Evolutionary conservation across 768 basidiomycete species (phyloP).

Genomic region (Lanmaoa pseudosensibilis): DNA sequence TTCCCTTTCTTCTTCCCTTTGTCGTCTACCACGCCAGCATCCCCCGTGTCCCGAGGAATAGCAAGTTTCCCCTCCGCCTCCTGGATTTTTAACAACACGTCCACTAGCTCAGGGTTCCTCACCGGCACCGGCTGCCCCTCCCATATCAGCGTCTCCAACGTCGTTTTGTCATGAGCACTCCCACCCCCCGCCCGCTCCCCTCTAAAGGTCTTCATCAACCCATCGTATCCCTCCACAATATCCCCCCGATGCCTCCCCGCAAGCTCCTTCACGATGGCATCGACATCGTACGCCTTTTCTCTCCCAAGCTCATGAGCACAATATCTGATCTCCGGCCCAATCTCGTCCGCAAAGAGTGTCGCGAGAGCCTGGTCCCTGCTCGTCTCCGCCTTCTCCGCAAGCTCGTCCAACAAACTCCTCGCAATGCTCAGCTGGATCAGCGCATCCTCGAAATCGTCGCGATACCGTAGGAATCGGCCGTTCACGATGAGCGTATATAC

Average conservation of each 20-base stretch:
- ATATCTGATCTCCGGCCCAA: slow-evolving; percentile 89
- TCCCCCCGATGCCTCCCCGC: slow-evolving; percentile 54
- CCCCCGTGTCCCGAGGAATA: slow-evolving; percentile 29
- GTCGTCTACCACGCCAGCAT: slow-evolving; percentile 28
- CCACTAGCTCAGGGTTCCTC: slow-evolving; percentile 88
- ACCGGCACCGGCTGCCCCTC: slow-evolving; percentile 83
- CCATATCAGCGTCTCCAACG: slow-evolving; percentile 66
- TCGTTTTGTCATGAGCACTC: slow-evolving; percentile 47
- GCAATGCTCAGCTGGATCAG: slow-evolving; percentile 78
- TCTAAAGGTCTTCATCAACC: slow-evolving; percentile 51
- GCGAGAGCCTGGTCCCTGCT: slow-evolving; percentile 88
- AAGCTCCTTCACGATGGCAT: slow-evolving; percentile 67
- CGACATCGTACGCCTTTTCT: slow-evolving; percentile 77
- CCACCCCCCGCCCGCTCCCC: slow-evolving; percentile 39
- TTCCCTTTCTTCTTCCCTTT: slow-evolving; percentile 39
- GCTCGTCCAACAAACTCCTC: slow-evolving; percentile 65
- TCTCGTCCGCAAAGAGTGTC: slow-evolving; percentile 77
- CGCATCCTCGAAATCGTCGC: slow-evolving; percentile 73
- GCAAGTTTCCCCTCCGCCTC: slow-evolving; percentile 65
- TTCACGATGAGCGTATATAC: slow-evolving; percentile 79
- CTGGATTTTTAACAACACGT: slow-evolving; percentile 80
- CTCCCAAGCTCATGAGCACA: slow-evolving; percentile 87
- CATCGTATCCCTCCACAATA: slow-evolving; percentile 64
- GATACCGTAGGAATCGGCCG: slow-evolving; percentile 79
- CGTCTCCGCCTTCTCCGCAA: slow-evolving; percentile 61